Percentiles rank a stretch among this genome's conserved stretches.
phyloP scores from a whole-genome alignment of 805 yeast genomes.

The Kluyveromyces dobzhanskii region DNA sequence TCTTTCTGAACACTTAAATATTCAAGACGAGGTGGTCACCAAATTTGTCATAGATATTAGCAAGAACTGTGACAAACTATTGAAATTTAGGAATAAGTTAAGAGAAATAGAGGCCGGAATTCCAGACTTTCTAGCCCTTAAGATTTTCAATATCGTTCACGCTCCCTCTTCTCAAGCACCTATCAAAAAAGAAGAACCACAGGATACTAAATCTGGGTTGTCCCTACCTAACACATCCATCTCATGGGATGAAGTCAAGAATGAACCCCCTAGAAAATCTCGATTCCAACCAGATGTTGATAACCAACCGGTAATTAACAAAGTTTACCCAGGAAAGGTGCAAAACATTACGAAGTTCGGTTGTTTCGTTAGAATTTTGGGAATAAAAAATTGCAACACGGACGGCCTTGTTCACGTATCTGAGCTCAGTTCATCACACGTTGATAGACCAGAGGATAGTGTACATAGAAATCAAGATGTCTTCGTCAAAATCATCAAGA shows the following conservation, averaged over 20 bases:
- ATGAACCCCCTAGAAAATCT: conserved; percentile 9
- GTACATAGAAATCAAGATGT: conserved; percentile 52
- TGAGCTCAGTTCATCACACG: conserved; percentile 42
- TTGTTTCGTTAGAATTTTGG: conserved; percentile 57
- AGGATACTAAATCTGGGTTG: conserved; percentile 8
- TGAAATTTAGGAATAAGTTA: conserved; percentile 10
- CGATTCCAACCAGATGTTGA: conserved; percentile 13
- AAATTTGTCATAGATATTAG: conserved; percentile 18
- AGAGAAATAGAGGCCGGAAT: conserved; percentile 19
- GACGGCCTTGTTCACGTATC: conserved; percentile 77
- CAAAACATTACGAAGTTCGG: conserved; percentile 61
- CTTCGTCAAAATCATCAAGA: conserved; percentile 47
- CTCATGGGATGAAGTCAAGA: conserved; percentile 14
- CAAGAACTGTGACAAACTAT: conserved; percentile 7
- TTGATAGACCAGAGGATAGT: conserved; percentile 51
- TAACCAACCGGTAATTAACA: conserved; percentile 32
- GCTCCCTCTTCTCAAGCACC: conserved; percentile 5
- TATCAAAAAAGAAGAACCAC: conserved; percentile 14
- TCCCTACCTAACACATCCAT: conserved; percentile 13
- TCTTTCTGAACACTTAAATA: conserved; percentile 10
- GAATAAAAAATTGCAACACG: conserved; percentile 23
- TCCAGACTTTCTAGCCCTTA: neutral
- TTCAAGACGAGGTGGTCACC: conserved; percentile 17
- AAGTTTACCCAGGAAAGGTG: conserved; percentile 55
- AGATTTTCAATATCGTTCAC: neutral